A percentile compares a stretch with the other conserved stretches of the same genome.
phyloP scores from a whole-genome alignment of 257 asterid genomes.

The Solanum arcanum region DNA sequence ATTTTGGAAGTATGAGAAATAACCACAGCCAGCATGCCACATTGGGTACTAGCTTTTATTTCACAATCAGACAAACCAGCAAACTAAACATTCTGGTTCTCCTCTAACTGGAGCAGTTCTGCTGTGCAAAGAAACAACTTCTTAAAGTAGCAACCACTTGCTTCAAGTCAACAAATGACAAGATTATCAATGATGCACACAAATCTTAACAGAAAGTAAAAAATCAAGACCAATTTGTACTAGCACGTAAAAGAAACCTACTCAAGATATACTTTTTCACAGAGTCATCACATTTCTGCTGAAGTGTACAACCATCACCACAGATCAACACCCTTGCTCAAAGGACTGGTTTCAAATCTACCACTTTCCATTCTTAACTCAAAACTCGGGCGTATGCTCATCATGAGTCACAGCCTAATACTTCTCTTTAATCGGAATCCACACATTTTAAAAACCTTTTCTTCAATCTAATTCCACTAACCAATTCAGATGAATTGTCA shows the following conservation, averaged over 20 bases:
- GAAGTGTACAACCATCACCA: background rate
- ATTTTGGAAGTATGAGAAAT: background rate
- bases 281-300: background rate
- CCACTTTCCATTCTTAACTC: background rate
- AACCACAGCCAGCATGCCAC: background rate
- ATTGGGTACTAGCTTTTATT: background rate
- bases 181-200: background rate
- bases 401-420: background rate
- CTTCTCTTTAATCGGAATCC: background rate
- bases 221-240: background rate
- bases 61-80: background rate
- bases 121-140: background rate
- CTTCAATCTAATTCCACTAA: background rate
- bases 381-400: background rate
- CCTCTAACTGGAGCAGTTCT: background rate
- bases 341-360: background rate
- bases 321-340: background rate
- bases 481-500: background rate
- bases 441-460: background rate
- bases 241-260: background rate
- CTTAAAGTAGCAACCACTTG: background rate
- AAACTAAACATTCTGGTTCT: background rate
- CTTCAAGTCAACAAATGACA: background rate
- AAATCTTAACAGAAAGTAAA: background rate
- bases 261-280: background rate